phyloP scores from a whole-genome alignment of 2,329 filamentous ascomycete species.

The Lachnum nothofagi region DNA sequence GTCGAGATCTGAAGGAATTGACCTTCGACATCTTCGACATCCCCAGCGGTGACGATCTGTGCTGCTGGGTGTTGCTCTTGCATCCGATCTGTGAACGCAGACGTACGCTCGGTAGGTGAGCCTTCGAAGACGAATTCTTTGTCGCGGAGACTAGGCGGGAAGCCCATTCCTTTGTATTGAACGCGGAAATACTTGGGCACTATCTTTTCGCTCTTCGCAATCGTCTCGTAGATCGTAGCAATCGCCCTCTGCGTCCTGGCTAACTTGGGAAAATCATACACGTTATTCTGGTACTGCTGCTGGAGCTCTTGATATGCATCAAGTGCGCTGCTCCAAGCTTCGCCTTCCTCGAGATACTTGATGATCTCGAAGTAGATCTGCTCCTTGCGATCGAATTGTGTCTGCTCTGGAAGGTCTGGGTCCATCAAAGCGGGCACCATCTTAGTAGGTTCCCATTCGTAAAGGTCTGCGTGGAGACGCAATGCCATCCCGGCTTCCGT shows the following conservation, averaged over 20 bases:
- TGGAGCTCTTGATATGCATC: slow-evolving; percentile 86
- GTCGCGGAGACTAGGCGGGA: slow-evolving; percentile 73
- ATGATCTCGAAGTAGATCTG: slow-evolving; percentile 91
- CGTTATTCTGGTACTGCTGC: slow-evolving; percentile 80
- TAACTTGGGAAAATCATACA: slow-evolving; percentile 88
- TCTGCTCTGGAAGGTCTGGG: slow-evolving; percentile 75
- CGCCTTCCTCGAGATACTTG: slow-evolving; percentile 88
- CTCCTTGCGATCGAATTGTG: slow-evolving; percentile 88
- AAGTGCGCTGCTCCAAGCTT: slow-evolving; percentile 85
- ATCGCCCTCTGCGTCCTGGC: slow-evolving; percentile 85
- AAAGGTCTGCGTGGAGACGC: slow-evolving; percentile 84
- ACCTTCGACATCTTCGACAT: slow-evolving; percentile 77
- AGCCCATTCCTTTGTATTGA: slow-evolving; percentile 81
- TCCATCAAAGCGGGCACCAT: slow-evolving; percentile 63
- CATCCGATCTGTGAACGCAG: slow-evolving; percentile 83
- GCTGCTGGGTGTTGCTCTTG: slow-evolving; percentile 84
- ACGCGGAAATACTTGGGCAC: slow-evolving; percentile 89
- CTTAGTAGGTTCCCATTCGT: slow-evolving; percentile 77
- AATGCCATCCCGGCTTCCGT: slow-evolving; percentile 86
- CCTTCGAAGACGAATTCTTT: slow-evolving; percentile 93
- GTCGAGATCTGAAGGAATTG: slow-evolving; percentile 82
- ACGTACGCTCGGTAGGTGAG: slow-evolving; percentile 67
- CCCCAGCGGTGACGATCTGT: slow-evolving; percentile 67
- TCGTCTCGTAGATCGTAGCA: slow-evolving; percentile 83
- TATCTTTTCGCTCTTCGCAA: slow-evolving; percentile 73